Evolutionary conservation across 805 yeast genomes (phyloP).

Genomic region (Helenozyma baotianmanensis): DNA sequence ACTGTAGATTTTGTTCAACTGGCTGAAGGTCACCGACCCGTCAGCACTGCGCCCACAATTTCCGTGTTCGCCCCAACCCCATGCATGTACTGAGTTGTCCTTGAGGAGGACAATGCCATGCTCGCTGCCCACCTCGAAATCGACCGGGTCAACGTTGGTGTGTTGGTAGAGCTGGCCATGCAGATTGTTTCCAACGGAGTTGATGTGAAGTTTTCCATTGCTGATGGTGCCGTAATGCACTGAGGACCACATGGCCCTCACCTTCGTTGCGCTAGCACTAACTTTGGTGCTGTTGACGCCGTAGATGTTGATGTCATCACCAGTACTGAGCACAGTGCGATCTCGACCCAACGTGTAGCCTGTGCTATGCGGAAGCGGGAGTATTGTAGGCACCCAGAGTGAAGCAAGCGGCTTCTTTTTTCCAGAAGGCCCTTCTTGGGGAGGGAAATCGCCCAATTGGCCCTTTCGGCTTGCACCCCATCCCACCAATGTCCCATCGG

Average conservation of each 20-base stretch:
- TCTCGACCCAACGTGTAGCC: conserved; percentile 51
- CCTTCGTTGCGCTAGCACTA: conserved; percentile 10
- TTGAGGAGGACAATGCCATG: conserved; percentile 58
- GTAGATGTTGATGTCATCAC: conserved; percentile 13
- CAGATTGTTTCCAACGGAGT: conserved; percentile 68
- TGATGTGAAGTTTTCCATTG: conserved; percentile 14
- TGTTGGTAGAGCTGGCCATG: conserved; percentile 60
- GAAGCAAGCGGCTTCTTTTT: conserved; percentile 13
- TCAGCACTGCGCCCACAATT: conserved; percentile 60
- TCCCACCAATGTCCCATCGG: conserved; percentile 47
- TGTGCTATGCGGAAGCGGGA: conserved; percentile 13
- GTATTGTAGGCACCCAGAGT: conserved; percentile 22
- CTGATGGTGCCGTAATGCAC: conserved; percentile 38
- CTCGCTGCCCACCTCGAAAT: conserved; percentile 70
- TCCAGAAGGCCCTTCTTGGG: background rate
- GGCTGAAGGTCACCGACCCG: conserved; percentile 32
- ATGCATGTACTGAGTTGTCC: conserved; percentile 46
- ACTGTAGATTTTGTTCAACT: conserved; percentile 30
- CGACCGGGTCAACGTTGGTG: background rate
- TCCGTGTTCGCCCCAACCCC: conserved; percentile 99
- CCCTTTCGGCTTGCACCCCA: conserved; percentile 71
- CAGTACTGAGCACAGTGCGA: conserved; percentile 39
- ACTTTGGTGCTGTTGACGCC: conserved; percentile 15
- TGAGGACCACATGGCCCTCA: conserved; percentile 76
- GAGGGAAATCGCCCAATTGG: conserved; percentile 34